Base-by-base conservation (phyloP, 352 stramenopile species). In the Phytopythium mirpurense region DNA sequence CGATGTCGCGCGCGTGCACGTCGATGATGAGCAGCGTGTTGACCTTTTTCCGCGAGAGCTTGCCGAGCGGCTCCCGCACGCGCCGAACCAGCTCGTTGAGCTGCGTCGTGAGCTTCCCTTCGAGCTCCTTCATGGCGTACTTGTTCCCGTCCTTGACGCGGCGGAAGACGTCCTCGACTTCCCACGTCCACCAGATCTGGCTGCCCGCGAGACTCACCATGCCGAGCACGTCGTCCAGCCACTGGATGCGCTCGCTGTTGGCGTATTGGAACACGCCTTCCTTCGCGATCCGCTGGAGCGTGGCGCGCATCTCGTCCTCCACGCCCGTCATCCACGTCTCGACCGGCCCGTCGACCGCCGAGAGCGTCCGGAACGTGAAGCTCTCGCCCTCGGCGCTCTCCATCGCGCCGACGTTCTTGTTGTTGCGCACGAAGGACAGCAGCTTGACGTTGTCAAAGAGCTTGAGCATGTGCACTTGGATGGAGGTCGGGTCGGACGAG, bases 371-470 rank as follows among this genome's bases (percentile, higher is more conserved):
- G 26, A 96, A 95, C 10, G 70, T 66, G 54, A 98, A 98, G 1
- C 70, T 70, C 72, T 98, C 93, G 6, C 88, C 87, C 62, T 98
- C 93, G 0, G 78, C 76, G n/a, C 83, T 96, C 50, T 90, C 78
- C 90, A 98, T 98, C 2, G 88, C 89, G 7, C 72, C 64, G 15
- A 98, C 80, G 16, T 75, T 82, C 43, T 96, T 97, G 60, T 94
- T 93, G 31, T 90, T 91, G 8, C 86, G 79, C 10, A 80, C 85
- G 55, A 98, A 98, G 4, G 68, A 82, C 7, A 98, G 62, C 32
- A 88, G 27, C 57, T 98, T 98, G 21, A 98, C 92, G 37, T 98
- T 97, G 67, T 98, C 92, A 57, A 98, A 98, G 2, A 97, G 82
- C 65, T 98, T 98, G 34, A 97, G 86, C 78, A 98, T 95, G 63